Percentiles rank a stretch among this genome's conserved stretches.
phyloP scores from a whole-genome alignment of 2,329 filamentous ascomycete species.

The Seiridium cupressi region DNA sequence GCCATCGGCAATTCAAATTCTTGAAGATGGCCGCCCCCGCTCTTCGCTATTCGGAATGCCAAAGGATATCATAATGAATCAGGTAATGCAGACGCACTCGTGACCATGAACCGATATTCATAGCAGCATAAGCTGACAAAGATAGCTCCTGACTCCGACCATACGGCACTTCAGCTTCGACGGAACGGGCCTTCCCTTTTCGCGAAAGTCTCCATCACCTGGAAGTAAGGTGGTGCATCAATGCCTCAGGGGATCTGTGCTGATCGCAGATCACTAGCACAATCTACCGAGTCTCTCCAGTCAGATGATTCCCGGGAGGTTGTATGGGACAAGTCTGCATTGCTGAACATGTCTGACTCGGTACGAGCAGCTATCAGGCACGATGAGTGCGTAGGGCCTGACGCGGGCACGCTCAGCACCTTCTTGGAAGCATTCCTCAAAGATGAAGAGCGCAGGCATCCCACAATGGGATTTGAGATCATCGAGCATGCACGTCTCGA shows the following conservation, averaged over 20 bases:
- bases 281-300: slow-evolving; percentile 12
- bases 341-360: slow-evolving; percentile 41
- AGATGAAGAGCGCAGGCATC: slow-evolving; percentile 33
- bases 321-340: slow-evolving; percentile 14
- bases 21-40: slow-evolving; percentile 19
- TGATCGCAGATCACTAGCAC: slow-evolving; percentile 6
- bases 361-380: slow-evolving; percentile 34
- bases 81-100: slow-evolving; percentile 15
- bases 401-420: slow-evolving; percentile 32
- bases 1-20: slow-evolving; percentile 11
- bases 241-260: no score
- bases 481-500: slow-evolving; percentile 34
- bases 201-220: slow-evolving; percentile 17
- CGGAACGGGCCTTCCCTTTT: slow-evolving; percentile 18
- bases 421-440: slow-evolving; percentile 37
- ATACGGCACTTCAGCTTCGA: slow-evolving; percentile 26
- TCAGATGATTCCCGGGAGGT: slow-evolving; percentile 17
- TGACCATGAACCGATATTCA: not conserved
- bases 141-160: slow-evolving; percentile 26
- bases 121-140: not conserved
- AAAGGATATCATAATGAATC: slow-evolving; percentile 23
- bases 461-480: slow-evolving; percentile 35
- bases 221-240: slow-evolving; percentile 15
- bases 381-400: slow-evolving; percentile 27
- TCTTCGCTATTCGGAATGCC: slow-evolving; percentile 20